Conservation (phyloP, 2,329 filamentous ascomycete genomes). For the Fusarium aywerte region DNA sequence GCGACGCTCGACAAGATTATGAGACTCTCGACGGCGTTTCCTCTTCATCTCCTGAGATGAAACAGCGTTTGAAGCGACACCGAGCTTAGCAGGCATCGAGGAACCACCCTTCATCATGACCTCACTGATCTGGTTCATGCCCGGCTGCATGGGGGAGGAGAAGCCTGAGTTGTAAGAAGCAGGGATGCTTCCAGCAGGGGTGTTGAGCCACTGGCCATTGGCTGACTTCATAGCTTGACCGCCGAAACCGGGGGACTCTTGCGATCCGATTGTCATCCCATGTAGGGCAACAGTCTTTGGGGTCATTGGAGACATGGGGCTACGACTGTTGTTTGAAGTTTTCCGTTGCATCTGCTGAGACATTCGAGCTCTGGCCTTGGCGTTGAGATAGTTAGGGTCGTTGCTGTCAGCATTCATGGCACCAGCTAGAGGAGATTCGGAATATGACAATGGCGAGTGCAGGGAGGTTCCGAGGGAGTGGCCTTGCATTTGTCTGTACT, state of each 20-base stretch:
- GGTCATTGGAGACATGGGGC: conserved; percentile 72
- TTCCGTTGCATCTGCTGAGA: conserved; percentile 76
- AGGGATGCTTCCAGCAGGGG: conserved; percentile 78
- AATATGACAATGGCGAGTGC: conserved; percentile 55
- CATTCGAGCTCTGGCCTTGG: conserved; percentile 69
- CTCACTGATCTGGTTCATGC: conserved; percentile 83
- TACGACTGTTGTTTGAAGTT: conserved; percentile 77
- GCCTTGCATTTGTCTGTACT: conserved; percentile 76
- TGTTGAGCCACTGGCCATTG: conserved; percentile 91
- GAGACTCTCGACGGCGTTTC: conserved; percentile 88
- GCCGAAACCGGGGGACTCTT: conserved; percentile 77
- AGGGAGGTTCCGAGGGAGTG: conserved; percentile 65
- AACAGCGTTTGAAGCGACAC: conserved; percentile 61
- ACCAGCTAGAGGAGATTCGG: conserved; percentile 54
- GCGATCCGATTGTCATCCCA: conserved; percentile 72
- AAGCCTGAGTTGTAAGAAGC: conserved; percentile 92
- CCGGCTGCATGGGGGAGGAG: conserved; percentile 79
- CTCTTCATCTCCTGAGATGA: conserved; percentile 95
- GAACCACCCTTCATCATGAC: conserved; percentile 88
- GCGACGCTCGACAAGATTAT: conserved; percentile 95
- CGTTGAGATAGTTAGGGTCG: conserved; percentile 69
- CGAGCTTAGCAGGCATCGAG: conserved; percentile 89
- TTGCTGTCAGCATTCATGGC: conserved; percentile 62
- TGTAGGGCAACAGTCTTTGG: conserved; percentile 85
- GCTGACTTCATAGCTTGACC: conserved; percentile 87